phyloP scores from a whole-genome alignment of 2,329 filamentous ascomycete genomes.

The Monilinia laxa region DNA sequence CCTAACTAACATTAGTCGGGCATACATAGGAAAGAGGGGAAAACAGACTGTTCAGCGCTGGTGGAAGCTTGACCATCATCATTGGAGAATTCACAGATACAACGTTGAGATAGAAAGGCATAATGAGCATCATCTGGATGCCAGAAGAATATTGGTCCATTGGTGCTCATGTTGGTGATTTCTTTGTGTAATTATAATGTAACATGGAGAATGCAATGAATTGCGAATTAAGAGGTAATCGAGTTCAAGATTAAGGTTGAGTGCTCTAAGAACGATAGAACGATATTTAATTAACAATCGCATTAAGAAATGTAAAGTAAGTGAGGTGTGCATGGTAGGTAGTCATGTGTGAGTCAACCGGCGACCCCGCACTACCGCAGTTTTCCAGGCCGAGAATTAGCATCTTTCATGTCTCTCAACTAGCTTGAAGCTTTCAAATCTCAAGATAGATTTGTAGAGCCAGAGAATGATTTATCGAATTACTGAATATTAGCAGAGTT shows the following conservation, averaged over 20 bases:
- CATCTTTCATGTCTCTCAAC: too few species aligned
- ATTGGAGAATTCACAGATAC: constrained; percentile 4
- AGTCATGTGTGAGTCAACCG: too few species aligned
- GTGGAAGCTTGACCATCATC: not conserved
- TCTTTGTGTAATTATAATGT: not conserved
- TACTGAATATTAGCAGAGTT: too few species aligned
- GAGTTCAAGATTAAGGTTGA: too few species aligned
- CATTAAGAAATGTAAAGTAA: too few species aligned
- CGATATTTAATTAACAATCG: not conserved
- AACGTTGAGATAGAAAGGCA: constrained; percentile 11
- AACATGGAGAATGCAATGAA: not conserved
- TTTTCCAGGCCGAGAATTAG: too few species aligned
- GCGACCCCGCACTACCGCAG: too few species aligned
- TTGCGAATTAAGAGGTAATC: not conserved
- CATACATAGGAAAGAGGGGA: not conserved
- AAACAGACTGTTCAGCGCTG: not conserved
- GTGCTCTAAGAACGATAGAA: not conserved
- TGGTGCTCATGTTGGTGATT: not conserved
- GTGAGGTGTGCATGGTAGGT: too few species aligned
- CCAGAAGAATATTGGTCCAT: constrained; percentile 18
- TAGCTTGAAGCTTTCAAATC: too few species aligned
- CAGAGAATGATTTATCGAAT: too few species aligned
- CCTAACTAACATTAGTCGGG: not conserved
- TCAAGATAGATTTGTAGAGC: too few species aligned
- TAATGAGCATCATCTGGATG: not conserved